A percentile compares a stretch with the other conserved stretches of the same genome.
These are phyloP conservation scores for Elasticomyces elasticus DNA, from an alignment of 495 filamentous ascomycete species.

Conservation along the genomic window DNA sequence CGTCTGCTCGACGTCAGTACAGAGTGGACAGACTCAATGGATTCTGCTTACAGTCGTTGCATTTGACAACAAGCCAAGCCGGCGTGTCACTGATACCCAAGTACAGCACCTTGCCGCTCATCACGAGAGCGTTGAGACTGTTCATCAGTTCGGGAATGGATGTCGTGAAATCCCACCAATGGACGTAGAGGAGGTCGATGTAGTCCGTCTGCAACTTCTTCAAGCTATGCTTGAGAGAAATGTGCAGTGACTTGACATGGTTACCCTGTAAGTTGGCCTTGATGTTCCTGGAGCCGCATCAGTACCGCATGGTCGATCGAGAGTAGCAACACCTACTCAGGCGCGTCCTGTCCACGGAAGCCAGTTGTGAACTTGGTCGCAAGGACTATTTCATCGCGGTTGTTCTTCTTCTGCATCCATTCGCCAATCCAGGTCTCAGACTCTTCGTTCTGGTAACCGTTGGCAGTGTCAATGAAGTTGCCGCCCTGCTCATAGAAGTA, in stretches of 20 bases:
- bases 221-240: constrained; percentile 46
- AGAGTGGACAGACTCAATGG: background rate
- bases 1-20: constrained; percentile 4
- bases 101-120: constrained; percentile 57
- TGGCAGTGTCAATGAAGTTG: constrained; percentile 36
- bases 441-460: constrained; percentile 55
- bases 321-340: constrained; percentile 14
- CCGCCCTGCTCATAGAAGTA: constrained; percentile 25
- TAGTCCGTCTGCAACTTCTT: constrained; percentile 56
- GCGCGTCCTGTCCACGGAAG: constrained; percentile 24
- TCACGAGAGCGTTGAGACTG: constrained; percentile 49
- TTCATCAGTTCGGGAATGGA: constrained; percentile 64
- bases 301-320: background rate
- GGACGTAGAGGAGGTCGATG: constrained; percentile 46
- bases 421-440: constrained; percentile 62
- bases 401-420: constrained; percentile 46
- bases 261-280: constrained; percentile 53
- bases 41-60: constrained; percentile 17
- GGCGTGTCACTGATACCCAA: constrained; percentile 61
- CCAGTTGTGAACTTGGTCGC: constrained; percentile 56
- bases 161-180: constrained; percentile 59
- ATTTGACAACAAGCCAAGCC: constrained; percentile 29
- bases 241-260: constrained; percentile 48
- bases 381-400: constrained; percentile 52
- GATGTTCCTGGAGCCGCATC: constrained; percentile 28